Conservation (phyloP, 495 filamentous ascomycete genomes). For the Geoglossum glabrum region DNA sequence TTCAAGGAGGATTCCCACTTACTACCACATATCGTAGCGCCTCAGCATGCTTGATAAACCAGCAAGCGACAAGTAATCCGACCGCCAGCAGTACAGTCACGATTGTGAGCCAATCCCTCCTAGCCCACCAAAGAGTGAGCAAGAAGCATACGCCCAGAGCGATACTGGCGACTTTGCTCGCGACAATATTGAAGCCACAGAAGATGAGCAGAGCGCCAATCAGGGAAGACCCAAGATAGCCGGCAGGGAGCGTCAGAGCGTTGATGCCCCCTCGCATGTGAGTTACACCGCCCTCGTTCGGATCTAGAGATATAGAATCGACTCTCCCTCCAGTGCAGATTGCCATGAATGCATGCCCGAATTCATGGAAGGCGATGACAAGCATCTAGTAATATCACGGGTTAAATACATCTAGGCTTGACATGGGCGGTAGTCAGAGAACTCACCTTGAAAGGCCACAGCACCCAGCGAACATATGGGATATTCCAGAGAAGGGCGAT, state of each 20-base stretch:
- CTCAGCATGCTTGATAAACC: slow-evolving; percentile 62
- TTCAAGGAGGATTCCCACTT: slow-evolving; percentile 10
- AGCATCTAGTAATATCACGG: slow-evolving; percentile 42
- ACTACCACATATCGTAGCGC: slow-evolving; percentile 51
- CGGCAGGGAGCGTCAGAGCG: slow-evolving; percentile 54
- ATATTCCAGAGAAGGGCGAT: slow-evolving; percentile 65
- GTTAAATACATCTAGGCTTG: neutral
- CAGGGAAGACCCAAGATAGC: slow-evolving; percentile 54
- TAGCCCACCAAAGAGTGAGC: slow-evolving; percentile 61
- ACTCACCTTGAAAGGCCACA: slow-evolving; percentile 69
- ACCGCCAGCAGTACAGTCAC: slow-evolving; percentile 46
- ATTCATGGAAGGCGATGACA: slow-evolving; percentile 72
- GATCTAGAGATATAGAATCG: slow-evolving; percentile 50
- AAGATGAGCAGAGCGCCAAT: slow-evolving; percentile 64
- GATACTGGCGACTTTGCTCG: slow-evolving; percentile 56
- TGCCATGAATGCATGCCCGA: slow-evolving; percentile 55
- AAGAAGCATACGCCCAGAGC: slow-evolving; percentile 52
- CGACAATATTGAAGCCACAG: slow-evolving; percentile 62
- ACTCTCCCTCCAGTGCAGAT: slow-evolving; percentile 52
- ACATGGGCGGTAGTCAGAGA: neutral
- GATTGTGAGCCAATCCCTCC: slow-evolving; percentile 58
- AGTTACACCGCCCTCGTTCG: slow-evolving; percentile 52
- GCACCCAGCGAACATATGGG: slow-evolving; percentile 46
- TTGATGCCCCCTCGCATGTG: slow-evolving; percentile 59
- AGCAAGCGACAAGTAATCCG: slow-evolving; percentile 50